Evolutionary conservation across 768 basidiomycete genomes (phyloP), one percentile per base, ranked within the genome.

Genomic region (Porphyrellus cyaneotinctus): DNA sequence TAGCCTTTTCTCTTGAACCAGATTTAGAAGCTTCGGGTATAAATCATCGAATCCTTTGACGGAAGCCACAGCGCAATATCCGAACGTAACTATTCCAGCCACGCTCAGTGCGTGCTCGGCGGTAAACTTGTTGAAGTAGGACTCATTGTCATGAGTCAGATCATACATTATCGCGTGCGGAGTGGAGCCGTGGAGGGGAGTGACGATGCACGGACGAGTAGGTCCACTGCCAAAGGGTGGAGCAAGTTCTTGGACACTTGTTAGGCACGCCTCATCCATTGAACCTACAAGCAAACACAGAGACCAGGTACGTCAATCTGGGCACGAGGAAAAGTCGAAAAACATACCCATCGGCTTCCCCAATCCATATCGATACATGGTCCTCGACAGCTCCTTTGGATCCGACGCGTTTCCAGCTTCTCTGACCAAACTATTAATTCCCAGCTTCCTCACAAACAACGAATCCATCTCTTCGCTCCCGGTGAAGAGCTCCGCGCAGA

Each of bases 11-110:
- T 99, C 97, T 14, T 74, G 75, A 11, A 98, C 97, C 44, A 99
- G 75, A 65, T 97, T 82, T 32, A 99, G 71, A n/a, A 95, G 71
- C 67, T 93, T 95, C 4, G 95, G 95, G 65, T 98, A 97, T 20
- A 99, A 70, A 60, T 99, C 97, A 62, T 99, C 97, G 64, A 95
- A 97, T 18, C 95, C 97, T 70, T 97, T 97, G 59, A 94, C 93
- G 15, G 91, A 94, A 2, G 94, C 97, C 51, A 91, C 81, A 5
- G 89, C 97, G 22, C 83, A 89, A 61, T 82, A 84, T 32, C 88
- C 88, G 72, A 98, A 98, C 0, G 95, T 82, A 17, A 89, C 88
- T n/a, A 98, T 76, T 20, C 92, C 91, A 3, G 91, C 97, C 0
- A 91, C 93, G 9, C 92, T 87, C n/a, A 99, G 81, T 0, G 93